Evolutionary conservation across 2,329 filamentous ascomycete genomes (phyloP).

Genomic region (Fusarium fujikuroi): DNA sequence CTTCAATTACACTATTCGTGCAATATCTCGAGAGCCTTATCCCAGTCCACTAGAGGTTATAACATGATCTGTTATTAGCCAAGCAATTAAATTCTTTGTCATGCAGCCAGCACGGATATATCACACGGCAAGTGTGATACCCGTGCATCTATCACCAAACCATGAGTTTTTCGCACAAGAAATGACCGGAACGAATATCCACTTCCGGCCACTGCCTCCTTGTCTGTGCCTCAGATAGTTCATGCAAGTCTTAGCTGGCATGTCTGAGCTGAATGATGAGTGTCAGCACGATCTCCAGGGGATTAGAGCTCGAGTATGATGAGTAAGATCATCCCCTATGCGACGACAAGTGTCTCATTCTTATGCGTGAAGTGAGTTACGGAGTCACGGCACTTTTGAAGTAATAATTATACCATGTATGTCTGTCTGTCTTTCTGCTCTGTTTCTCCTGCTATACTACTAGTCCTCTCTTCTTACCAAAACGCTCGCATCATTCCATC

Average conservation of each 20-base stretch:
- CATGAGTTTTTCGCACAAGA: slow-evolving; percentile 2
- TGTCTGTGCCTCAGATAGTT: slow-evolving; percentile 17
- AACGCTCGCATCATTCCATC: slow-evolving; percentile 8
- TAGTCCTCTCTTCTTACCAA: slow-evolving; percentile 9
- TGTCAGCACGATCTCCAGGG: slow-evolving; percentile 12
- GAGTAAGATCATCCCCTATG: not conserved
- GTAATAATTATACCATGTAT: slow-evolving; percentile 18
- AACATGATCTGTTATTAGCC: not conserved
- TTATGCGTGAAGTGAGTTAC: not conserved
- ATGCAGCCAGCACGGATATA: slow-evolving; percentile 15
- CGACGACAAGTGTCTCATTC: not conserved
- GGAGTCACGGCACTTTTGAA: slow-evolving; percentile 9
- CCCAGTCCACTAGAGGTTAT: not conserved
- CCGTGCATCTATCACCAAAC: slow-evolving; percentile 17
- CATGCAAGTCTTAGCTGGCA: slow-evolving; percentile 17
- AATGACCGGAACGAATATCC: not conserved
- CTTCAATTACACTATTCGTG: not conserved
- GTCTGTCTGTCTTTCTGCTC: slow-evolving; percentile 10
- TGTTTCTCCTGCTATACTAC: slow-evolving; percentile 15
- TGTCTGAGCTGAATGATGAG: not conserved
- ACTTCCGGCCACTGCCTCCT: not conserved
- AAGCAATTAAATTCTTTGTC: slow-evolving; percentile 2
- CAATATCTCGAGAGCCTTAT: not conserved
- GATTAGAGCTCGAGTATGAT: not conserved
- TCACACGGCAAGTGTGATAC: slow-evolving; percentile 20